Percentiles rank a stretch among this genome's conserved stretches.
These are phyloP conservation scores for Astraeus odoratus DNA, from an alignment of 768 basidiomycete species.

Conservation along the genomic window DNA sequence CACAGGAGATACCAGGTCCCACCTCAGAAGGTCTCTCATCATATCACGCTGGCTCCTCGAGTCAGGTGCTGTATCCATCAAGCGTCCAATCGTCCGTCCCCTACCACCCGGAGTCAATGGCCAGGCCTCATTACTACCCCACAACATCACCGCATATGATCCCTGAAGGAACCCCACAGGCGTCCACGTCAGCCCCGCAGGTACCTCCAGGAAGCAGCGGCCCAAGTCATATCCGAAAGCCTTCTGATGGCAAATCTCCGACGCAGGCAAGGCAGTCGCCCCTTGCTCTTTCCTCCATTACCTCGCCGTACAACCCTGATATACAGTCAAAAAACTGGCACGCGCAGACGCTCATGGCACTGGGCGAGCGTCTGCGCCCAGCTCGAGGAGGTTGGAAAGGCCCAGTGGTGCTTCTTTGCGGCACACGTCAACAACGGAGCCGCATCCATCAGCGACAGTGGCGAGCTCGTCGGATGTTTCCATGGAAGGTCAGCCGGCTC, in stretches of 20 bases:
- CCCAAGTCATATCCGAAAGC: constrained; percentile 20
- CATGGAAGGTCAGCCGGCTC: constrained; percentile 23
- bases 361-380: constrained; percentile 77
- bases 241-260: constrained; percentile 26
- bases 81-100: constrained; percentile 14
- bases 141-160: constrained; percentile 22
- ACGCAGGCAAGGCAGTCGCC: constrained; percentile 31
- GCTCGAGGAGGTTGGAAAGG: constrained; percentile 27
- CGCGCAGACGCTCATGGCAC: constrained; percentile 68
- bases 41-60: constrained; percentile 22
- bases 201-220: constrained; percentile 8
- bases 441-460: constrained; percentile 12
- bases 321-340: constrained; percentile 64
- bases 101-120: constrained; percentile 19
- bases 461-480: constrained; percentile 18
- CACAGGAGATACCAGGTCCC: constrained; percentile 25
- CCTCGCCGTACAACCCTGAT: constrained; percentile 31
- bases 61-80: constrained; percentile 21
- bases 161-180: constrained; percentile 15
- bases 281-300: constrained; percentile 36
- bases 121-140: constrained; percentile 22
- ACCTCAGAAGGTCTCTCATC: constrained; percentile 18
- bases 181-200: constrained; percentile 15
- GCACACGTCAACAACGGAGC: constrained; percentile 23
- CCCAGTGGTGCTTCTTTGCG: constrained; percentile 36